Conservation (phyloP, 768 basidiomycete genomes). For the Cyclocybe cylindracea region DNA sequence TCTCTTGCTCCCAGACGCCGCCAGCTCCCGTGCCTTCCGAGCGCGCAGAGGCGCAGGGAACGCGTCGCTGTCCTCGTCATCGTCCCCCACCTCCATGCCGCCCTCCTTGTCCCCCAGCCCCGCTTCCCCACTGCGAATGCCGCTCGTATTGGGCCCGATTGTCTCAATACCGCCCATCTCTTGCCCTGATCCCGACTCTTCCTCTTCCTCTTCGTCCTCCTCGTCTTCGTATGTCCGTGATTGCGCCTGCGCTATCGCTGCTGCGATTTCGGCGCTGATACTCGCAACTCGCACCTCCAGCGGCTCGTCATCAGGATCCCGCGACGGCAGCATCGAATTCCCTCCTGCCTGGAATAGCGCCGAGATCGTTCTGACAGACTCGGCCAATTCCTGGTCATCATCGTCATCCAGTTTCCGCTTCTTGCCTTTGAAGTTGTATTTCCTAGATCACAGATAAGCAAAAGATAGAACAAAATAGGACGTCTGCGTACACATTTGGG, state of each 20-base stretch:
- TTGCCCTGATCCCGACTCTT: slow-evolving; percentile 51
- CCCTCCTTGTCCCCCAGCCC: slow-evolving; percentile 17
- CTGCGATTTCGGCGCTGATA: slow-evolving; percentile 79
- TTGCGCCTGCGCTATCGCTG: slow-evolving; percentile 75
- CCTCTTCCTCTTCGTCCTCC: slow-evolving; percentile 54
- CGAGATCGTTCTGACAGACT: slow-evolving; percentile 75
- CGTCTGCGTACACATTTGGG: slow-evolving; percentile 66
- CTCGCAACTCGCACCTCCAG: slow-evolving; percentile 71
- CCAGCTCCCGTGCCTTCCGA: slow-evolving; percentile 60
- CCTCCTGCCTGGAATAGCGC: slow-evolving; percentile 61
- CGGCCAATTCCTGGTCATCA: slow-evolving; percentile 65
- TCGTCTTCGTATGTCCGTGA: slow-evolving; percentile 60
- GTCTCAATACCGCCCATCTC: slow-evolving; percentile 49
- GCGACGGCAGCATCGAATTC: slow-evolving; percentile 28
- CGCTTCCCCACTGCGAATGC: slow-evolving; percentile 46
- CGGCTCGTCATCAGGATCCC: slow-evolving; percentile 41
- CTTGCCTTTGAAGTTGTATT: slow-evolving; percentile 80
- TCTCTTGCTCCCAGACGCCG: slow-evolving; percentile 57
- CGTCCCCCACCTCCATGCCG: slow-evolving; percentile 35
- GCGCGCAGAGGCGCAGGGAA: slow-evolving; percentile 74
- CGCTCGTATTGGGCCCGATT: slow-evolving; percentile 63
- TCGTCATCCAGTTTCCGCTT: slow-evolving; percentile 62
- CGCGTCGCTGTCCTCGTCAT: slow-evolving; percentile 73
- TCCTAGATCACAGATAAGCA: slow-evolving; percentile 41
- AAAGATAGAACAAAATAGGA: slow-evolving; percentile 5